Base-by-base conservation (phyloP, 148 eudicot species). In the Talinum fruticosum region DNA sequence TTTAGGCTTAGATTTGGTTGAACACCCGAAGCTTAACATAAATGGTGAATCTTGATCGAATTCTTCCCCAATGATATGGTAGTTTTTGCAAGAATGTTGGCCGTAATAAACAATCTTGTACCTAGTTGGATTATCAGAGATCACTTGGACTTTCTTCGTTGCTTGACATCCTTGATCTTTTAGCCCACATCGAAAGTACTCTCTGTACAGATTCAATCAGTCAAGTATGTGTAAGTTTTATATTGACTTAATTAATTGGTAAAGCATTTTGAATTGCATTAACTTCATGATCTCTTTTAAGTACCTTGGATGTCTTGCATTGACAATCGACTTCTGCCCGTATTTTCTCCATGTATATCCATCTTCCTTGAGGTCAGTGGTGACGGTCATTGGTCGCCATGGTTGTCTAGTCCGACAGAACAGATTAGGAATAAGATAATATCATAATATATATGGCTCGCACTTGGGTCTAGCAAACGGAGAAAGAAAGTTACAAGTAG, bases 101-200 rank as follows among this genome's bases (percentile, higher is more conserved):
- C 80, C 70, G 16, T 1, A 16, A 68, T 78, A 78, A 7, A 37
- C 62, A 35, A 75, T 78, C 51, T 16, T 78, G 59, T 47, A 78
- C 7, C 13, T 28, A 8, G 15, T 19, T 13, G 80, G 80, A 28
- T 78, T 47, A 7, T 54, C 69, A 70, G 75, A 35, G 0, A 71
- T 23, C 26, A 37, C 57, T 34, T 78, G 75, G n/a, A 78, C 80
- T 29, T 78, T 75, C 62, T 78, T 78, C 30, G 47, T 19, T 38
- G 80, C 75, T 28, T 24, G 78, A 4, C 78, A 76, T 24, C 78
- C 78, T 19, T 76, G 78, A 76, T 66, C 78, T 7, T 19, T 51
- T 15, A 15, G 57, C 23, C 19, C 57, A 51, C 57, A 51, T 51
- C 57, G 19, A 23, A 15, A 51, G 57, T 51, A 51, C 5, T 51